phyloP scores from a whole-genome alignment of 257 asterid genomes.

The Agastache rugosa region DNA sequence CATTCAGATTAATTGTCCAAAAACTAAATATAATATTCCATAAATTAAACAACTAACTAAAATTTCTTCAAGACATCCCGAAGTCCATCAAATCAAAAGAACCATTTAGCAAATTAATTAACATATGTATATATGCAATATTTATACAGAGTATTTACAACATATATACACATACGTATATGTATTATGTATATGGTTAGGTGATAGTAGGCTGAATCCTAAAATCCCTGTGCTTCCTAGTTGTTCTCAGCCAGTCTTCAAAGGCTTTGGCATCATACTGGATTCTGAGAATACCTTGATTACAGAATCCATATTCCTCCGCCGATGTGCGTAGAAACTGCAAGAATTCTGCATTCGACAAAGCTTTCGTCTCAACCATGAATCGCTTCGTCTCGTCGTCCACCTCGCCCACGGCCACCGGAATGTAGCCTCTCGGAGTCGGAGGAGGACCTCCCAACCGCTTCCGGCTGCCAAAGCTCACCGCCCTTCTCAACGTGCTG shows the following conservation, averaged over 20 bases:
- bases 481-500: slow-evolving; percentile 44
- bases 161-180: neutral
- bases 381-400: slow-evolving; percentile 49
- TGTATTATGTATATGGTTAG: neutral
- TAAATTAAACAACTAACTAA: neutral
- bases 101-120: neutral
- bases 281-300: slow-evolving; percentile 61
- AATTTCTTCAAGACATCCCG: neutral
- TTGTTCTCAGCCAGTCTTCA: slow-evolving; percentile 48
- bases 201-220: slow-evolving; percentile 39
- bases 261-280: slow-evolving; percentile 59
- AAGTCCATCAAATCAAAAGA: too few species aligned
- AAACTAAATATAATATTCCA: neutral
- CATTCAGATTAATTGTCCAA: too few species aligned
- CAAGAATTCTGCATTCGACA: slow-evolving; percentile 56
- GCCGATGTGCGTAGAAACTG: slow-evolving; percentile 58
- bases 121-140: neutral
- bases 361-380: slow-evolving; percentile 57
- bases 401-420: slow-evolving; percentile 58
- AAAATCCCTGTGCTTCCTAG: slow-evolving; percentile 39
- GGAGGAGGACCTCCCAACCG: slow-evolving; percentile 20
- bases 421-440: slow-evolving; percentile 67
- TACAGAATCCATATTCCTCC: slow-evolving; percentile 67
- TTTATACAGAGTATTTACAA: neutral
- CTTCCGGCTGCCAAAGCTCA: slow-evolving; percentile 36